A percentile compares a stretch with the other conserved stretches of the same genome.
These are phyloP conservation scores for Lactarius indigo DNA, from an alignment of 768 basidiomycete genomes.

Conservation along the genomic window DNA sequence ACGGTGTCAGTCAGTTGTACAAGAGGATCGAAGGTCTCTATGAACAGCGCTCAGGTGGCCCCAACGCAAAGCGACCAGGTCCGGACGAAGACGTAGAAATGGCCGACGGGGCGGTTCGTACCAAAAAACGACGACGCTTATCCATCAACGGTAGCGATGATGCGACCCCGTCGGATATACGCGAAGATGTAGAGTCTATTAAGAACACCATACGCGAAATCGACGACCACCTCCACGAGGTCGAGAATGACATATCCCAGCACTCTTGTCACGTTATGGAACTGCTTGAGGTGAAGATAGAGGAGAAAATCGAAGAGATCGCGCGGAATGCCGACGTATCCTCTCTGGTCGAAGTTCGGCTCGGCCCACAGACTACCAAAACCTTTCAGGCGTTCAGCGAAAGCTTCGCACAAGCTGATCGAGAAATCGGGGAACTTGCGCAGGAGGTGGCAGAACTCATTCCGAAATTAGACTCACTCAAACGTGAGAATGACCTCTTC, in stretches of 20 bases:
- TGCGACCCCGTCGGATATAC: background rate
- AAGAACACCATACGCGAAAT: conserved; percentile 18
- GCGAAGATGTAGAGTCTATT: conserved; percentile 17
- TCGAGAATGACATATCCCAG: conserved; percentile 24
- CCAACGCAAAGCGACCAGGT: background rate
- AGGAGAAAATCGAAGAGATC: conserved; percentile 25
- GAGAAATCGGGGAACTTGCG: conserved; percentile 21
- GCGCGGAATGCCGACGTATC: conserved; percentile 6
- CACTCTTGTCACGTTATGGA: conserved; percentile 19
- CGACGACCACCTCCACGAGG: conserved; percentile 19
- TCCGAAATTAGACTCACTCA: conserved; percentile 10
- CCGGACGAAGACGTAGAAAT: background rate
- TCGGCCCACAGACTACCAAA: conserved; percentile 6
- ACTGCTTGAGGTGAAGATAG: conserved; percentile 17
- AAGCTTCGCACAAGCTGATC: conserved; percentile 13
- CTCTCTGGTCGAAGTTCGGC: background rate
- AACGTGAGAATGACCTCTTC: conserved; percentile 5
- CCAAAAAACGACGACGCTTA: conserved; percentile 16
- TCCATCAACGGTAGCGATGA: conserved; percentile 1
- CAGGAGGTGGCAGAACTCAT: conserved; percentile 21
- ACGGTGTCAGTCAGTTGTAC: conserved; percentile 23
- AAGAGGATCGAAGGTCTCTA: conserved; percentile 15
- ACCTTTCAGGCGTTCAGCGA: conserved; percentile 11
- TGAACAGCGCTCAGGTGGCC: background rate
- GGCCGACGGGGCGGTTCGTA: background rate